These are phyloP conservation scores for Tothia fuscella DNA, from an alignment of 2,329 filamentous ascomycete genomes.

Conservation along the genomic window DNA sequence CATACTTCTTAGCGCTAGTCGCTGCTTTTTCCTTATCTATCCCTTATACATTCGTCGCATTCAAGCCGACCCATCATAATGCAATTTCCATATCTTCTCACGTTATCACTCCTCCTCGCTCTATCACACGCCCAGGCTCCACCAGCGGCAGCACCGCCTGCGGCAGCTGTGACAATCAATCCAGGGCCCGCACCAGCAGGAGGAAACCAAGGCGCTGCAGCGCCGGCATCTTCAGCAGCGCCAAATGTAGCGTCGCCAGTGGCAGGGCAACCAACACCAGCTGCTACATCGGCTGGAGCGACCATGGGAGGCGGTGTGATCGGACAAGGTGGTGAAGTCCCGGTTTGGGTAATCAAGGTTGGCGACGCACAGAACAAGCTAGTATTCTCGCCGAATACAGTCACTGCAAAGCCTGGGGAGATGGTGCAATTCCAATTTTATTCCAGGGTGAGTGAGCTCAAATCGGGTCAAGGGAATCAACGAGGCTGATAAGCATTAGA, in stretches of 20 bases:
- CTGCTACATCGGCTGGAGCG: neutral
- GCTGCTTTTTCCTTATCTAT: neutral
- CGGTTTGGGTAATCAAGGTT: constrained; percentile 10
- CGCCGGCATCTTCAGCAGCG: neutral
- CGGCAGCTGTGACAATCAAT: neutral
- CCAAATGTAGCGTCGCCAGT: neutral
- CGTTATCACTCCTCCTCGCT: neutral
- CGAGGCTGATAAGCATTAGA: constrained; percentile 24
- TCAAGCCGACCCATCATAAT: neutral
- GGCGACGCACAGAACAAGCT: constrained; percentile 21
- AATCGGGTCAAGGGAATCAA: neutral
- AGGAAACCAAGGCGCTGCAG: constrained; percentile 1
- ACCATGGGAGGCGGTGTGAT: neutral
- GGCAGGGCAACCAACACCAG: neutral
- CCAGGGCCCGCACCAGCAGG: neutral
- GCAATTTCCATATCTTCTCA: neutral
- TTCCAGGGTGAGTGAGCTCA: constrained; percentile 25
- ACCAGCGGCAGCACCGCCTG: neutral
- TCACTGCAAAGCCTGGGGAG: constrained; percentile 50
- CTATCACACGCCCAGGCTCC: neutral
- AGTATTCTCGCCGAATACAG: constrained; percentile 52
- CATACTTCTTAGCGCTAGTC: neutral
- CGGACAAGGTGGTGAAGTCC: neutral
- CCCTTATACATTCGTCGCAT: neutral
- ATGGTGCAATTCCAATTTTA: constrained; percentile 43